Conservation (phyloP, 306 rosid genomes). For the Potentilla sterilis region DNA sequence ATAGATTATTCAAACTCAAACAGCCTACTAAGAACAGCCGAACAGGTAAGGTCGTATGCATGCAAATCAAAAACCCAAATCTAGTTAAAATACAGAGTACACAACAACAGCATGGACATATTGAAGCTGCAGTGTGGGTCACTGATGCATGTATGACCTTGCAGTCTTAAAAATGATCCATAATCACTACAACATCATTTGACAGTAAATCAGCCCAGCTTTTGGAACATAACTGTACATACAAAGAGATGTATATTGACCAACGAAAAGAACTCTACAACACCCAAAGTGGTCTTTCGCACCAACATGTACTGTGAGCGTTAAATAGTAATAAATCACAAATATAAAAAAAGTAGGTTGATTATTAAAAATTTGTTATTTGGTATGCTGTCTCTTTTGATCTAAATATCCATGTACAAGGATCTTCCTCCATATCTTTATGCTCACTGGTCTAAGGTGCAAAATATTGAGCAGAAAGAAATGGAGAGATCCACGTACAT, state of each 20-base stretch:
- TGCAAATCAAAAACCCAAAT: slow-evolving; percentile 7
- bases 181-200: background rate
- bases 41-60: background rate
- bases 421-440: background rate
- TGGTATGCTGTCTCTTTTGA: background rate
- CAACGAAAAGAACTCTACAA: background rate
- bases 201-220: background rate
- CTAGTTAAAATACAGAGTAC: slow-evolving; percentile 12
- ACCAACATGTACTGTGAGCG: background rate
- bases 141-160: background rate
- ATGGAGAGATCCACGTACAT: background rate
- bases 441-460: background rate
- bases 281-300: background rate
- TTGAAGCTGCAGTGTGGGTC: background rate
- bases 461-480: background rate
- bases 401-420: background rate
- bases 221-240: background rate
- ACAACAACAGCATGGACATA: background rate
- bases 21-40: background rate
- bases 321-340: background rate
- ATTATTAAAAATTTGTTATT: background rate
- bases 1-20: background rate
- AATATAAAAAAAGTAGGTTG: background rate
- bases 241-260: background rate
- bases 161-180: background rate